Percentiles rank a stretch among this genome's conserved stretches.
phyloP scores from a whole-genome alignment of 441 rosid genomes.

The Syzygium malaccense region DNA sequence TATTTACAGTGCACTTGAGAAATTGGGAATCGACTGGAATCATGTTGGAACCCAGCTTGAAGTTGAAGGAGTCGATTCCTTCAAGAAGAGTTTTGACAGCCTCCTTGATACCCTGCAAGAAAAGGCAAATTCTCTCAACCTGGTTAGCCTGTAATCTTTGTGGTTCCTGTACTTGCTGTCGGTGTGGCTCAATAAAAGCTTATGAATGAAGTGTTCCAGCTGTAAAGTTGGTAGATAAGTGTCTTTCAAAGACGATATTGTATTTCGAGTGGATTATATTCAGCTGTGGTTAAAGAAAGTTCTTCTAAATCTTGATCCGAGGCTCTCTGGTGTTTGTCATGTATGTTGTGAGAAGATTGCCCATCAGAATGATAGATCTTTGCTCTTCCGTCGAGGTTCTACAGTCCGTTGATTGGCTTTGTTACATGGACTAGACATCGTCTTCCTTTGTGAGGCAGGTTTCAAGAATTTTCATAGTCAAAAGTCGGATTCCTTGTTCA shows the following conservation, averaged over 20 bases:
- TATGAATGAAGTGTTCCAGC: conserved; percentile 14
- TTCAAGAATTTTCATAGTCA: not conserved
- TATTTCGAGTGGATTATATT: not conserved
- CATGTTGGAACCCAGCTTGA: conserved; percentile 81
- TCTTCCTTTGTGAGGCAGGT: not conserved
- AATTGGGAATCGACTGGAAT: conserved; percentile 89
- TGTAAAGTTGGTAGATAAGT: conserved; percentile 5
- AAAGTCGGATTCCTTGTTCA: not conserved
- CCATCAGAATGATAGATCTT: not conserved
- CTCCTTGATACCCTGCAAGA: conserved; percentile 89
- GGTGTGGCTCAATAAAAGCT: conserved; percentile 22
- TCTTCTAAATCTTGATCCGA: not conserved
- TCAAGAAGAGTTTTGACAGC: conserved; percentile 93
- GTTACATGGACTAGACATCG: not conserved
- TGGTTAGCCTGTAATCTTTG: conserved; percentile 49
- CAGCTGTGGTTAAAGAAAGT: not conserved
- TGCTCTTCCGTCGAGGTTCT: not conserved
- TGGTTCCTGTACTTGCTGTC: not conserved
- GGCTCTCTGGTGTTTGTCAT: not conserved
- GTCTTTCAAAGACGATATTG: conserved; percentile 3
- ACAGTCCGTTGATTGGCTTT: not conserved
- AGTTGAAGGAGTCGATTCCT: conserved; percentile 81
- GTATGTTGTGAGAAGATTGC: not conserved
- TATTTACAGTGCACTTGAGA: conserved; percentile 91
- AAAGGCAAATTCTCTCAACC: conserved; percentile 86